A percentile compares a stretch with the other conserved stretches of the same genome.
Conservation (phyloP, 1,139 yeast species). For the Wickerhamomyces sp. region DNA sequence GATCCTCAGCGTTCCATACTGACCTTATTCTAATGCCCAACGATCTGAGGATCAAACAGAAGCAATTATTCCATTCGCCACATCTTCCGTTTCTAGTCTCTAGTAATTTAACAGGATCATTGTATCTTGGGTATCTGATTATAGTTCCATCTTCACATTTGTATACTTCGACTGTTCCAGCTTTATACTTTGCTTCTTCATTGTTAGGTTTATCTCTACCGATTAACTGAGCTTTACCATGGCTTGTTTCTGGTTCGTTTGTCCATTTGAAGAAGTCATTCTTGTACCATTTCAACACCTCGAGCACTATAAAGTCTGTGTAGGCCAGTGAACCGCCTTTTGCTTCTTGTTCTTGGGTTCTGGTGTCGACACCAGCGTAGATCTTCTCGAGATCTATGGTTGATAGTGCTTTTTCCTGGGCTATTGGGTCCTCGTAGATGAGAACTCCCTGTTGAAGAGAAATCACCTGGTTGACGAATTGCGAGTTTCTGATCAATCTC, state of each 20-base stretch:
- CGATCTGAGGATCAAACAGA: constrained; percentile 64
- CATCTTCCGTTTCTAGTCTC: constrained; percentile 72
- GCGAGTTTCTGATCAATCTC: neutral
- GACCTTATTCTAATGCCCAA: constrained; percentile 63
- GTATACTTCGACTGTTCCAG: constrained; percentile 57
- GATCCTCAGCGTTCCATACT: constrained; percentile 89
- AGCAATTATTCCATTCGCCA: constrained; percentile 94
- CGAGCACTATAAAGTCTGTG: constrained; percentile 68
- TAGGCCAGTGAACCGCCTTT: constrained; percentile 35
- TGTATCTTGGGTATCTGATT: constrained; percentile 72
- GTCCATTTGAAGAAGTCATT: constrained; percentile 82
- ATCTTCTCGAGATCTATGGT: constrained; percentile 30
- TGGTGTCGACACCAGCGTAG: constrained; percentile 33
- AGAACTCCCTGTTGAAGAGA: constrained; percentile 11
- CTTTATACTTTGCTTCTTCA: constrained; percentile 42
- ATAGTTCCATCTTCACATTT: constrained; percentile 48
- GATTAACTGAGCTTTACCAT: constrained; percentile 30
- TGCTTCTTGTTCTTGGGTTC: constrained; percentile 26
- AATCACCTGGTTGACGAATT: constrained; percentile 1
- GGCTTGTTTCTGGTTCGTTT: constrained; percentile 47
- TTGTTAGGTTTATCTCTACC: constrained; percentile 36
- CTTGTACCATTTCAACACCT: constrained; percentile 71
- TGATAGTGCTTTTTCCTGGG: constrained; percentile 31
- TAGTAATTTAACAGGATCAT: constrained; percentile 59
- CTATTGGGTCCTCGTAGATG: constrained; percentile 16